Evolutionary conservation across 805 yeast genomes (phyloP), one percentile per base, ranked within the genome.

Genomic region (Candida boidinii): DNA sequence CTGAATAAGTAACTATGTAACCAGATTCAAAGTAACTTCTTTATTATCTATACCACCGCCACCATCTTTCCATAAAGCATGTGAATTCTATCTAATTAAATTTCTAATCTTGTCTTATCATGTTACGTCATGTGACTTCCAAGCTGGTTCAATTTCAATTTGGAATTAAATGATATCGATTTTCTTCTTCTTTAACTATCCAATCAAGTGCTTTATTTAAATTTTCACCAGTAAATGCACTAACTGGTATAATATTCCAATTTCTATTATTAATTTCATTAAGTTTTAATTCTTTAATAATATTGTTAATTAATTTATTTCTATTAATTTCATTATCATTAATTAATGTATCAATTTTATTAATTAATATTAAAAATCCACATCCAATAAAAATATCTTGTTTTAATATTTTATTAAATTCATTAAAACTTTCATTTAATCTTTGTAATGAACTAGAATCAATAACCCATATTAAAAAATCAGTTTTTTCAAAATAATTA

Each of bases 401-500:
- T 21, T 55, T 53, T 11, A 85, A 53, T 4, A 83, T 71, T 29
- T 68, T 71, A 22, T 64, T 67, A 29, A 88, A 64, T 55, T 87
- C 96, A 1, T 39, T 38, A 33, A 71, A 67, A 42, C 81, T 79
- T 56, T 83, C 94, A 7, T 57, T 48, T 17, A 85, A 57, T 32
- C 96, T 58, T 30, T 73, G 75, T 18, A 72, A 50, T 15, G 79
- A 71, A 26, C 64, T 54, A 3, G 75, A 68, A 55, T 90, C 96
- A 5, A 90, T 68, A 15, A 88, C 95, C 96, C 96, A 88, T 10
- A 88, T 56, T 13, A 88, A 61, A 5, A 75, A 73, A 45, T 88
- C 88, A 0, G 82, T 75, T 45, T 73, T 76, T 42, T 87, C 96
- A 49, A 82, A 88, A 54, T 90, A 88, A 57, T 88, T 90, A 46